These are phyloP conservation scores for Lachancea nothofagi DNA, from an alignment of 805 yeast species.

Conservation along the genomic window DNA sequence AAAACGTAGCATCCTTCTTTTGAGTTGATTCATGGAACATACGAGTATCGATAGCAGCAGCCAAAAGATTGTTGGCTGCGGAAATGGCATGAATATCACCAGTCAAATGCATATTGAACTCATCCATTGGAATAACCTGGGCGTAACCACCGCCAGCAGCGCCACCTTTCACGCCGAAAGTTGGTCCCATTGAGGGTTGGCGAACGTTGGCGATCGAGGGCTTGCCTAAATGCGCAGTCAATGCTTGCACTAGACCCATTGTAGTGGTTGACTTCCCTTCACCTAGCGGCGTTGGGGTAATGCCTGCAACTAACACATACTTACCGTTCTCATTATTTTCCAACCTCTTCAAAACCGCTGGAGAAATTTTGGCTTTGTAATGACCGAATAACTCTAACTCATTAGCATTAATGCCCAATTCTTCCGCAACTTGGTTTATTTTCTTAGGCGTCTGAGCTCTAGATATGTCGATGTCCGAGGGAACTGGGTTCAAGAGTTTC, in stretches of 20 bases:
- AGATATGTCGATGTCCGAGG: conserved; percentile 86
- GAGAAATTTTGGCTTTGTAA: conserved; percentile 81
- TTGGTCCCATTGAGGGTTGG: conserved; percentile 98
- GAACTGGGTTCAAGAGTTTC: conserved; percentile 60
- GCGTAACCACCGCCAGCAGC: conserved; percentile 99
- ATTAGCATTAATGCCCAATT: conserved; percentile 67
- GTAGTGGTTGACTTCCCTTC: conserved; percentile 98
- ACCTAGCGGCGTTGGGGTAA: conserved; percentile 96
- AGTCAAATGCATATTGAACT: conserved; percentile 93
- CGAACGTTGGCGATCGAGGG: conserved; percentile 91
- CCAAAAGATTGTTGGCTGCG: conserved; percentile 86
- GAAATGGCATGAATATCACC: conserved; percentile 97
- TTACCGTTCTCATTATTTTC: conserved; percentile 62
- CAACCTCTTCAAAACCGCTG: conserved; percentile 66
- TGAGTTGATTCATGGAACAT: conserved; percentile 92
- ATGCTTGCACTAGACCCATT: conserved; percentile 92
- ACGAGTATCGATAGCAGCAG: conserved; percentile 96
- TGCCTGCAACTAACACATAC: conserved; percentile 90
- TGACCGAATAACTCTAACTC: conserved; percentile 89
- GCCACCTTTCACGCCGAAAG: conserved; percentile 98
- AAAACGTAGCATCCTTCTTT: conserved; percentile 68
- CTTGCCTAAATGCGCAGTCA: conserved; percentile 82
- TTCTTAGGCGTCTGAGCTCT: conserved; percentile 84
- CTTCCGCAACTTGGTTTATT: conserved; percentile 67
- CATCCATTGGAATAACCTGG: conserved; percentile 98